Evolutionary conservation across 768 basidiomycete species (phyloP).

Genomic region (Lactarius sanguifluus): DNA sequence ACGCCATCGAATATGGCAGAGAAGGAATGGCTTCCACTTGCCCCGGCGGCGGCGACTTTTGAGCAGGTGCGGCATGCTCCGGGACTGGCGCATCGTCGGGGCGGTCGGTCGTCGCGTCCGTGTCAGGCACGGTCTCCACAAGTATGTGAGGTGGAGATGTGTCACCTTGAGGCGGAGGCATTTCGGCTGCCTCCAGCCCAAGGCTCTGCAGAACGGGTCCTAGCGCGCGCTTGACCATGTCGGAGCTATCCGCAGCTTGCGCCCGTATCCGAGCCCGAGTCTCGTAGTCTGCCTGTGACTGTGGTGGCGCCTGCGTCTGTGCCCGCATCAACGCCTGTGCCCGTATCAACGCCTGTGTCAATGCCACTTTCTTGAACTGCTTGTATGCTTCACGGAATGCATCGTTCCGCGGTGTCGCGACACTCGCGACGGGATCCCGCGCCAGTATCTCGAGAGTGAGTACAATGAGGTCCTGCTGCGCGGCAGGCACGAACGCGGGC

Average conservation of each 20-base stretch:
- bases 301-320: background rate
- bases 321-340: background rate
- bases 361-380: background rate
- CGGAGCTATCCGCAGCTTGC: background rate
- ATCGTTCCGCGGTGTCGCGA: background rate
- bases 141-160: background rate
- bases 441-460: constrained; percentile 1
- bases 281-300: background rate
- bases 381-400: background rate
- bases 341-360: background rate
- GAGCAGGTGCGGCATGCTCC: background rate
- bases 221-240: background rate
- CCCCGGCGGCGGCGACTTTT: too few relatives aligned
- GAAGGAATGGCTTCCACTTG: too few relatives aligned
- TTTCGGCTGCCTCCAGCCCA: background rate
- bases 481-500: background rate
- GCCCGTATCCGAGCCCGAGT: background rate
- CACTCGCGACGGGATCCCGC: background rate
- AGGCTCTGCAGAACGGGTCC: background rate
- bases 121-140: background rate
- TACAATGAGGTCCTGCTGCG: background rate
- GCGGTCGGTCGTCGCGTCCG: too few relatives aligned
- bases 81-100: too few relatives aligned
- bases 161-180: background rate
- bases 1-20: background rate